Evolutionary conservation across 768 basidiomycete genomes (phyloP).

Genomic region (Termitomyces heimii): DNA sequence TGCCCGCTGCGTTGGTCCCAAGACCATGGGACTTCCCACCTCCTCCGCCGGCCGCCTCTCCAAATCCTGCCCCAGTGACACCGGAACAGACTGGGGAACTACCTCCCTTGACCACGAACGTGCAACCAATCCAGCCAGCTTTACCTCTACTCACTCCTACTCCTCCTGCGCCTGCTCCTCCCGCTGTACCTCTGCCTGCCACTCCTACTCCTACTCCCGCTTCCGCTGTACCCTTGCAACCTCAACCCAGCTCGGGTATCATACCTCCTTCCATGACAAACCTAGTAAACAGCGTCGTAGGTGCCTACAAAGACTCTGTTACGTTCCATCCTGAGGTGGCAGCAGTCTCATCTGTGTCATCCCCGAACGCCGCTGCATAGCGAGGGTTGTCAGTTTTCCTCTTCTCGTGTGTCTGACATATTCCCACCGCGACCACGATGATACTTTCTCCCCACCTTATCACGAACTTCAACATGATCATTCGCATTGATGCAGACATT

Average conservation of each 20-base stretch:
- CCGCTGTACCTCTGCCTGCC: not conserved
- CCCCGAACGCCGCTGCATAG: not conserved
- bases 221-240: not conserved
- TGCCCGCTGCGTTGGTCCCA: slow-evolving; percentile 74
- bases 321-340: slow-evolving; percentile 5
- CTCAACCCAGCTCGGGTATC: not conserved
- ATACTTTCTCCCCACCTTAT: not conserved
- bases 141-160: not conserved
- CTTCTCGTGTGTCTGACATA: not conserved
- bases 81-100: not conserved
- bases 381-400: not conserved
- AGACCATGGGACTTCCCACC: slow-evolving; percentile 75
- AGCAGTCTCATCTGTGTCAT: not conserved
- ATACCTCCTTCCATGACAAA: slow-evolving; percentile 1
- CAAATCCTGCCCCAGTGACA: slow-evolving; percentile 1
- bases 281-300: slow-evolving; percentile 5
- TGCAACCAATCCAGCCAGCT: not conserved
- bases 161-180: not conserved
- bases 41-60: slow-evolving; percentile 30
- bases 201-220: not conserved
- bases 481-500: not conserved
- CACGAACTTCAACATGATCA: not conserved
- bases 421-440: not conserved
- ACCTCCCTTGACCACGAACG: not conserved
- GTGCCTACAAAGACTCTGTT: slow-evolving; percentile 11